phyloP scores from a whole-genome alignment of 495 filamentous ascomycete species.

The Daldinia grandis region DNA sequence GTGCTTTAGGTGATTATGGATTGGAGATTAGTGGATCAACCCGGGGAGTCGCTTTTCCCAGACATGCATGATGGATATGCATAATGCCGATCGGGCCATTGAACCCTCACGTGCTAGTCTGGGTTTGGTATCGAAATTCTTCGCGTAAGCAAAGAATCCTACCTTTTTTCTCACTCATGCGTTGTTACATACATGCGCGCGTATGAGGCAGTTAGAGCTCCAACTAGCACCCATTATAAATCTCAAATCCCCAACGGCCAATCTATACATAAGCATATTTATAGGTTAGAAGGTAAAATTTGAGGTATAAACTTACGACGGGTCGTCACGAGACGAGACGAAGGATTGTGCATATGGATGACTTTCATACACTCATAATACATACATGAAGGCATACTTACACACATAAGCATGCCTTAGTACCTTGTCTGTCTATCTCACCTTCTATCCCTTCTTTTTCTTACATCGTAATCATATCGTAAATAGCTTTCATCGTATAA shows the following conservation, averaged over 20 bases:
- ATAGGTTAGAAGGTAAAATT: slow-evolving; percentile 12
- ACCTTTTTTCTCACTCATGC: background rate
- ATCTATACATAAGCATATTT: background rate
- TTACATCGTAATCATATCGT: background rate
- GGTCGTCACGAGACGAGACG: slow-evolving; percentile 34
- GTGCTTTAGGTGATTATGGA: background rate
- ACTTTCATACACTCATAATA: slow-evolving; percentile 8
- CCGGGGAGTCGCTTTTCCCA: background rate
- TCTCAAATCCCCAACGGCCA: background rate
- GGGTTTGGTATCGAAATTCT: background rate
- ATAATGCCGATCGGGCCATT: background rate
- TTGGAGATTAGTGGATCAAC: background rate
- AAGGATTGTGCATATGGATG: slow-evolving; percentile 19
- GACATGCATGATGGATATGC: background rate
- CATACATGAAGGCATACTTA: slow-evolving; percentile 15
- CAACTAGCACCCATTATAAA: too few relatives aligned
- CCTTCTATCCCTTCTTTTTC: slow-evolving; percentile 16
- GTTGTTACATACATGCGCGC: background rate
- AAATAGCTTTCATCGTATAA: background rate
- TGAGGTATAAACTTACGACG: slow-evolving; percentile 26
- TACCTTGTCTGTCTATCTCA: slow-evolving; percentile 36
- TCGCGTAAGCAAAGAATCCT: background rate
- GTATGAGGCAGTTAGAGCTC: background rate
- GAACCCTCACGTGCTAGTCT: background rate
- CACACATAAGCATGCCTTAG: slow-evolving; percentile 22